Conservation (phyloP, 2,329 filamentous ascomycete genomes). For the Mycosphaerella arachidis region DNA sequence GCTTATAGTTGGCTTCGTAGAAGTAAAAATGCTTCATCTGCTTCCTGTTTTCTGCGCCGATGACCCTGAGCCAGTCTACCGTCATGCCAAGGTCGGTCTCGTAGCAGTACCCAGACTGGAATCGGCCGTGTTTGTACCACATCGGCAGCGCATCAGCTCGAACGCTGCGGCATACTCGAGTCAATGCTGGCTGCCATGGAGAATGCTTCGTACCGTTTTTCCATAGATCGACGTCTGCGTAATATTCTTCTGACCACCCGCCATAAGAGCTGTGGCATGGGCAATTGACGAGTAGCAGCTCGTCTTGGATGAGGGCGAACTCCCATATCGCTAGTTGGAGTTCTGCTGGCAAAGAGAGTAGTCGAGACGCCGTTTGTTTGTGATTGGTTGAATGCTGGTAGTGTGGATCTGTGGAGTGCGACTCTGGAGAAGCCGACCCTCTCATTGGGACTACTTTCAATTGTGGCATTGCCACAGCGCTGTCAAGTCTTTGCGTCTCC, state of each 20-base stretch:
- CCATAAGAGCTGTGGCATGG: constrained; percentile 21
- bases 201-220: constrained; percentile 11
- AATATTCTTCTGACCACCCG: constrained; percentile 13
- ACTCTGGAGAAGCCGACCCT: neutral
- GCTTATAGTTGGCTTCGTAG: constrained; percentile 13
- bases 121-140: constrained; percentile 22
- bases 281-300: constrained; percentile 22
- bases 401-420: neutral
- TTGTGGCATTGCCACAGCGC: neutral
- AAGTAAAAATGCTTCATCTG: constrained; percentile 16
- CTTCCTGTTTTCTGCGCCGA: constrained; percentile 17
- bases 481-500: neutral
- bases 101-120: constrained; percentile 23
- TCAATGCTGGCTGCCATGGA: constrained; percentile 21
- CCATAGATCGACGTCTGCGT: constrained; percentile 16
- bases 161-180: constrained; percentile 16
- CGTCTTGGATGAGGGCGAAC: constrained; percentile 14
- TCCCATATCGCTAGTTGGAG: constrained; percentile 23
- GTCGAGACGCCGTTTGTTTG: neutral
- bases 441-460: neutral
- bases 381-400: neutral
- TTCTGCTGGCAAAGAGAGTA: constrained; percentile 15
- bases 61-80: constrained; percentile 14
- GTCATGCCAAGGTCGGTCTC: constrained; percentile 14
- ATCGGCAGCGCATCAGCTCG: constrained; percentile 22